Conservation (phyloP, 169 alveolate genomes). For the Cryptosporidium sp. region DNA sequence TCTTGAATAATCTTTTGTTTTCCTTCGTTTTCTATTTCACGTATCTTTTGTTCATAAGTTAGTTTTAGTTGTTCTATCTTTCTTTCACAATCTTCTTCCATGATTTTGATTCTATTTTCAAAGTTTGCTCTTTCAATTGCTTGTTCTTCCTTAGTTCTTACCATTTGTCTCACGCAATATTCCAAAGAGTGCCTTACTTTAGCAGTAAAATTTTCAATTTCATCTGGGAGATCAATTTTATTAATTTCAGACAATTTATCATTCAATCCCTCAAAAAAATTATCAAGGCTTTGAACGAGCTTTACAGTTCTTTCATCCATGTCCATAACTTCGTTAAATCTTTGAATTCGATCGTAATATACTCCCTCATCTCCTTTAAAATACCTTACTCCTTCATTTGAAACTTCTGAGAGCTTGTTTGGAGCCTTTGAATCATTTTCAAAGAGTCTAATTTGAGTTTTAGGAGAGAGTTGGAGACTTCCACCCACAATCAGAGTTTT, state of each 20-base stretch:
- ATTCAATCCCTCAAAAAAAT: constrained; percentile 30
- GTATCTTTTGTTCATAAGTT: constrained; percentile 48
- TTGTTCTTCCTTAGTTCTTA: constrained; percentile 64
- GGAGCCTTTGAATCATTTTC: constrained; percentile 35
- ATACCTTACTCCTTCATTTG: not conserved
- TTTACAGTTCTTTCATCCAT: constrained; percentile 53
- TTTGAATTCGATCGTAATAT: constrained; percentile 32
- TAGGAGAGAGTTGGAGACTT: constrained; percentile 65
- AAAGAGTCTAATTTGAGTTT: constrained; percentile 65
- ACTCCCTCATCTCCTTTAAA: constrained; percentile 41
- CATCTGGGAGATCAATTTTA: not conserved
- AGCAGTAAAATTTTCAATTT: constrained; percentile 13
- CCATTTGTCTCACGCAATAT: constrained; percentile 57
- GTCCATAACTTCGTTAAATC: constrained; percentile 18
- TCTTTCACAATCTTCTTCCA: constrained; percentile 38
- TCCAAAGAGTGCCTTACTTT: constrained; percentile 49
- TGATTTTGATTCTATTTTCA: constrained; percentile 24
- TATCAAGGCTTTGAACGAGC: constrained; percentile 6
- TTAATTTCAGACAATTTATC: constrained; percentile 37
- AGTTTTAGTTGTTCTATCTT: constrained; percentile 32
- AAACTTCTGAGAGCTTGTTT: not conserved
- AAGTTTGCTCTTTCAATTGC: constrained; percentile 24
- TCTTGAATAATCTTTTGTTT: constrained; percentile 46
- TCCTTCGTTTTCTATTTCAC: constrained; percentile 49
- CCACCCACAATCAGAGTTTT: constrained; percentile 65